Evolutionary conservation across 495 filamentous ascomycete species (phyloP), one percentile per base, ranked within the genome.

Genomic region (Aspergillus carlsbadensis): DNA sequence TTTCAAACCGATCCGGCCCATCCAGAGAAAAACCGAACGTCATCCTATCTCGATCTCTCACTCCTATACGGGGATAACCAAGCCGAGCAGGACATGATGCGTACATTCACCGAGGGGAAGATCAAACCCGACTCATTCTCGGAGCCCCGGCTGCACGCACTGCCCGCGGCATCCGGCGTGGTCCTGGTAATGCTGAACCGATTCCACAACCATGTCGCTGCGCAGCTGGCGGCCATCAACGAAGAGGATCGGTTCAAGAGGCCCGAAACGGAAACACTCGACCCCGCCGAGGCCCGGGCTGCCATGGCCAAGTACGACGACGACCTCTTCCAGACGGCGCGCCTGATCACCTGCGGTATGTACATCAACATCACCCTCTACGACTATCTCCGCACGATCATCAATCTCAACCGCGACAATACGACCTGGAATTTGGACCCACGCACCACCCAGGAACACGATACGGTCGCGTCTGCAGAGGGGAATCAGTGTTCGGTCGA

Each of bases 401-500:
- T 56, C 11, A 63, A 65, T 29, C 37, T 65, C 10, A 56, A 58
- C 20, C 52, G 31, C 8, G 8, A 39, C 7, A 57, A 64, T 21
- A 58, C 48, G 6, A 18, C 14, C 29, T 48, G 45, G 45, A 34
- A 7, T 6, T 15, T 48, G 68, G 75, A 78, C 50, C 75, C 75
- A 37, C 71, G 75, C 35, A 71, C 69, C 6, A 67, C 72, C 58
- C 73, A 73, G 59, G 70, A 70, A 47, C 75, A 78, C 52, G 80
- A 81, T 49, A 77, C 80, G 18, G 86, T 87, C 26, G 80, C 81
- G 20, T 70, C 82, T 18, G 90, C 87, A 40, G 70, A 79, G 3
- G 86, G 86, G 41, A 88, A 88, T 68, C 83, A 87, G 60, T 85
- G 14, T 26, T 18, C 14, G 6, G 51, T 84, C 14, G 87, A 90